Percentiles rank a stretch among this genome's conserved stretches.
These are phyloP conservation scores for Coemansia asiatica DNA, from an alignment of 192 early-diverging fungal species.

Conservation along the genomic window DNA sequence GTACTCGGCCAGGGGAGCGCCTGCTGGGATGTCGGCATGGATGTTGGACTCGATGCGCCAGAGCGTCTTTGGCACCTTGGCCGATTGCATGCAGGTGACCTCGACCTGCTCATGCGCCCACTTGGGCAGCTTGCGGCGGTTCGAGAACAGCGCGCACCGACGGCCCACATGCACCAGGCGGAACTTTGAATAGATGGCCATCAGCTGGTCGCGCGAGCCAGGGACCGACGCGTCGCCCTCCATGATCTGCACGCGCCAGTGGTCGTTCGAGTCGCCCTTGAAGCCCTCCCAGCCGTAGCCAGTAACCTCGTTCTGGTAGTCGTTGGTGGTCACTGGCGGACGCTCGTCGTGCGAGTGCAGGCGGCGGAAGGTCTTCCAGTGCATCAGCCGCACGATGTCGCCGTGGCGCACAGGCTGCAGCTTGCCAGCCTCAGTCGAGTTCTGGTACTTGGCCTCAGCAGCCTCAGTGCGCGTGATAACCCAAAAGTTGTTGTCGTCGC, in stretches of 20 bases:
- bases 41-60: constrained; percentile 79
- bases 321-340: constrained; percentile 67
- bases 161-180: constrained; percentile 71
- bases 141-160: constrained; percentile 81
- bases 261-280: constrained; percentile 88
- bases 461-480: constrained; percentile 48
- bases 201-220: constrained; percentile 57
- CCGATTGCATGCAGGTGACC: constrained; percentile 87
- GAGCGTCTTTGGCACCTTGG: constrained; percentile 62
- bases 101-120: constrained; percentile 94
- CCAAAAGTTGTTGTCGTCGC: constrained; percentile 89
- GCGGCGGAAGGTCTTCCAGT: constrained; percentile 60
- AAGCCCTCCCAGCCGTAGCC: constrained; percentile 72
- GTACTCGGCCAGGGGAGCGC: constrained; percentile 60
- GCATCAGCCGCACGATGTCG: constrained; percentile 75
- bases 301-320: constrained; percentile 75
- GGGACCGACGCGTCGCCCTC: constrained; percentile 54
- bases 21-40: constrained; percentile 59
- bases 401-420: constrained; percentile 66
- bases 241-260: constrained; percentile 82
- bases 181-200: constrained; percentile 68
- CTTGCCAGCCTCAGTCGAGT: constrained; percentile 38
- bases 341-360: constrained; percentile 77
- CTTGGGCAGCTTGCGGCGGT: constrained; percentile 77
- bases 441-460: constrained; percentile 24